Evolutionary conservation across 371 early-diverging fungal genomes (phyloP).

Genomic region (Phascolomyces articulosus): DNA sequence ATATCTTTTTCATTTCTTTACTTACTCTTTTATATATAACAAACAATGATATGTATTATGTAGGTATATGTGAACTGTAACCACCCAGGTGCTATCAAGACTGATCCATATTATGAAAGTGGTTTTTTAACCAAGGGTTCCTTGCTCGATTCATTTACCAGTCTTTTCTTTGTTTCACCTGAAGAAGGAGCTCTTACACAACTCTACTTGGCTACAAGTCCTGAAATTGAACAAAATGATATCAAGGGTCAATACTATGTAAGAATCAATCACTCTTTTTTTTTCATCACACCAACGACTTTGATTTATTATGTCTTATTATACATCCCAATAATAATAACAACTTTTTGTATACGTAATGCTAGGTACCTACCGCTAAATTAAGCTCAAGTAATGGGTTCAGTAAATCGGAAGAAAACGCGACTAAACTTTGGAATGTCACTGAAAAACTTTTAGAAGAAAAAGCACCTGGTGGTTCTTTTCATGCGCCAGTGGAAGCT

Average conservation of each 20-base stretch:
- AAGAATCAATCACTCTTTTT: neutral
- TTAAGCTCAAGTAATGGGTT: conserved; percentile 10
- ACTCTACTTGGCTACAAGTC: conserved; percentile 66
- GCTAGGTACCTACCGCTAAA: conserved; percentile 22
- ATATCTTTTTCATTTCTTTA: neutral
- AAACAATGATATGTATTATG: neutral
- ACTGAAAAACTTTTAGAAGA: conserved; percentile 42
- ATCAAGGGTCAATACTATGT: conserved; percentile 58
- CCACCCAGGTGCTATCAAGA: conserved; percentile 72
- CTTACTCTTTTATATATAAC: neutral
- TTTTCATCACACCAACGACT: neutral
- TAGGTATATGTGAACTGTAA: conserved; percentile 61
- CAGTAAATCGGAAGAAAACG: conserved; percentile 24
- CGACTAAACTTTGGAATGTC: conserved; percentile 34
- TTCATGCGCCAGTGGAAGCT: conserved; percentile 27
- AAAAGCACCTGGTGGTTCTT: conserved; percentile 30
- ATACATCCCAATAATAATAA: neutral
- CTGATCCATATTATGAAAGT: conserved; percentile 33
- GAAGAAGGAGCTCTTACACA: conserved; percentile 67
- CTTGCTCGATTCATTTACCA: conserved; percentile 3
- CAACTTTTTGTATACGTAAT: no score
- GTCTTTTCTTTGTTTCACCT: conserved; percentile 20
- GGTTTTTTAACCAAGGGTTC: neutral
- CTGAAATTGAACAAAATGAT: conserved; percentile 58
- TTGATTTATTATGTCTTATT: conserved; percentile 12